Evolutionary conservation across 2,329 filamentous ascomycete genomes (phyloP), one percentile per base, ranked within the genome.

Genomic region (Hypoxylon sp.): DNA sequence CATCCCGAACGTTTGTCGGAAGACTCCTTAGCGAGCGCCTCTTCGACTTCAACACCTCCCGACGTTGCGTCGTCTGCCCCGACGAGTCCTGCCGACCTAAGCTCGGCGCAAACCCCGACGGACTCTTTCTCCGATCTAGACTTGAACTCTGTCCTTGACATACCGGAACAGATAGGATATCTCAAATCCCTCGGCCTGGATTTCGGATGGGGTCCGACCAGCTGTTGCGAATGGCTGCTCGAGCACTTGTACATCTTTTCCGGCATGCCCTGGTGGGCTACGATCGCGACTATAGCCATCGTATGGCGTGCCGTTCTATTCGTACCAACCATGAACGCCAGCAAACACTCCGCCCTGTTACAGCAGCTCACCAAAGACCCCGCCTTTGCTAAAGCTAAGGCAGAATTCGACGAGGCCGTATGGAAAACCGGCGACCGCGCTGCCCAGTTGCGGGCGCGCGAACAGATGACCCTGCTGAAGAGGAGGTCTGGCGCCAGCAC

Each of bases 111-210:
- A 75, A 80, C 69, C 74, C 77, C 60, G 70, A 27, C 79, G 46
- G 78, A 79, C 66, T 76, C 74, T n/a, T 71, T 76, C 7, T 50
- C 70, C 47, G 70, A 75, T 34, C 51, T 80, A 27, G 75, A 80
- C 52, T 76, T 78, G 51, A 74, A 78, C 61, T 80, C 83, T 57
- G 79, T 87, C 58, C 83, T 88, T 65, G 80, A 85, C 67, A 87
- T 93, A 68, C 88, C 91, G 34, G 91, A 95, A 74, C 84, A 88
- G 53, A 87, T 97, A 63, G 96, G 96, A 67, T 97, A 94, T 75
- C 83, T 99, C 63, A 88, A 92, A 71, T 85, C 88, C 5, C 83
- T 98, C 9, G 96, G 96, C 2, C 82, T 99, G 21, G 92, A 98
- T 73, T 98, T 91, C 74, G 94, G 95, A 75, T 94, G 83, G 82